A percentile compares a stretch with the other conserved stretches of the same genome.
phyloP scores from a whole-genome alignment of 441 rosid species.

The Sinapis alba region DNA sequence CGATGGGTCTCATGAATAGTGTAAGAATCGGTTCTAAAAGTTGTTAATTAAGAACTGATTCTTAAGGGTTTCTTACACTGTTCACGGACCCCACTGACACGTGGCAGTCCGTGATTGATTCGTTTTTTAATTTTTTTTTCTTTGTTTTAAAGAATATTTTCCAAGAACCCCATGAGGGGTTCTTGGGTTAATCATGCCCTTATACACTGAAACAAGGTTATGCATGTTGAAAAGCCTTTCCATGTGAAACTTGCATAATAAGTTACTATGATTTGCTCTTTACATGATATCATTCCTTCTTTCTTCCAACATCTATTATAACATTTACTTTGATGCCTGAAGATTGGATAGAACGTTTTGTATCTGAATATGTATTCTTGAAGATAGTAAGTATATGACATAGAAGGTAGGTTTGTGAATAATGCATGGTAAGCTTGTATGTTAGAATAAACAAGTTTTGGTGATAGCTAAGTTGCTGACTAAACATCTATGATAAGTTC shows the following conservation, averaged over 20 bases:
- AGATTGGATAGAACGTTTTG: constrained; percentile 5
- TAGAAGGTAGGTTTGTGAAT: not conserved
- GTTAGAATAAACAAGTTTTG: not conserved
- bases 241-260: not conserved
- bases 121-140: too few species aligned
- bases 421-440: not conserved
- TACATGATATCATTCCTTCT: not conserved
- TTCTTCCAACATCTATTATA: not conserved
- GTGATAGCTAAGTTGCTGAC: not conserved
- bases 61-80: too few species aligned
- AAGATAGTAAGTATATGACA: not conserved
- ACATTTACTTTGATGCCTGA: not conserved
- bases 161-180: too few species aligned
- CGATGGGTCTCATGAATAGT: too few species aligned
- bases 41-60: too few species aligned
- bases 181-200: too few species aligned
- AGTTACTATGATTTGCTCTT: not conserved
- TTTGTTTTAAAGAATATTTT: too few species aligned
- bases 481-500: not conserved
- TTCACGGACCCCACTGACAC: too few species aligned
- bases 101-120: too few species aligned
- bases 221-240: not conserved
- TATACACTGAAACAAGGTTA: not conserved
- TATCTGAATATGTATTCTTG: not conserved
- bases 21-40: too few species aligned